These are phyloP conservation scores for Malus sylvestris DNA, from an alignment of 306 rosid species.

Conservation along the genomic window DNA sequence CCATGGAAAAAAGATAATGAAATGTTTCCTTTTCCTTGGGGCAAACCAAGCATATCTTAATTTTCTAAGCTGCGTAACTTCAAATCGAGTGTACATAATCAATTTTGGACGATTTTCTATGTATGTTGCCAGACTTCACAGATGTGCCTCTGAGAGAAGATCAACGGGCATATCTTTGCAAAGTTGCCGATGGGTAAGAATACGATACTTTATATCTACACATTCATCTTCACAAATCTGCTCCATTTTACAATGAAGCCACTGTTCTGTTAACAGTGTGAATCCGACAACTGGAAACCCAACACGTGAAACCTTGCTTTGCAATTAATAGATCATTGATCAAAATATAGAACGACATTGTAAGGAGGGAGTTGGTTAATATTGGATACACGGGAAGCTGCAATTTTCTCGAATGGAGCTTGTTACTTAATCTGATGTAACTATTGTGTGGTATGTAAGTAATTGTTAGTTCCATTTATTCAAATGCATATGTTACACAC, in stretches of 20 bases:
- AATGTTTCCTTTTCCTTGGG: background rate
- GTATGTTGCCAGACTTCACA: slow-evolving; percentile 60
- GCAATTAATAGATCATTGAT: slow-evolving; percentile 43
- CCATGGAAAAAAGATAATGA: background rate
- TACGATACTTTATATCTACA: background rate
- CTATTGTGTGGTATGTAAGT: background rate
- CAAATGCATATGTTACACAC: background rate
- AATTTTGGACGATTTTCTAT: slow-evolving; percentile 14
- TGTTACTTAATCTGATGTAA: background rate
- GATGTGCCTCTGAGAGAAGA: slow-evolving; percentile 95
- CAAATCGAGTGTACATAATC: background rate
- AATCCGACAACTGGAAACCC: slow-evolving; percentile 85
- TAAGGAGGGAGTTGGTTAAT: slow-evolving; percentile 9
- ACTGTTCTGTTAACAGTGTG: slow-evolving; percentile 47
- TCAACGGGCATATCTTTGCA: slow-evolving; percentile 82
- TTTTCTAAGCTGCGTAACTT: background rate
- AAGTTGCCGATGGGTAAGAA: slow-evolving; percentile 80
- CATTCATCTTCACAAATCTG: slow-evolving; percentile 8
- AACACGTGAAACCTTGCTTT: slow-evolving; percentile 83
- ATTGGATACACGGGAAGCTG: slow-evolving; percentile 16
- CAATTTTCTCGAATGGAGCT: slow-evolving; percentile 21
- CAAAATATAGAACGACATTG: slow-evolving; percentile 1
- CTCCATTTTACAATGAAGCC: background rate
- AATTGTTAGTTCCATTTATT: background rate
- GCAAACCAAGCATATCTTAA: background rate